Evolutionary conservation across 176 grass and related monocot species (phyloP), one percentile per base, ranked within the genome.

Genomic region (Dactylis glomerata): DNA sequence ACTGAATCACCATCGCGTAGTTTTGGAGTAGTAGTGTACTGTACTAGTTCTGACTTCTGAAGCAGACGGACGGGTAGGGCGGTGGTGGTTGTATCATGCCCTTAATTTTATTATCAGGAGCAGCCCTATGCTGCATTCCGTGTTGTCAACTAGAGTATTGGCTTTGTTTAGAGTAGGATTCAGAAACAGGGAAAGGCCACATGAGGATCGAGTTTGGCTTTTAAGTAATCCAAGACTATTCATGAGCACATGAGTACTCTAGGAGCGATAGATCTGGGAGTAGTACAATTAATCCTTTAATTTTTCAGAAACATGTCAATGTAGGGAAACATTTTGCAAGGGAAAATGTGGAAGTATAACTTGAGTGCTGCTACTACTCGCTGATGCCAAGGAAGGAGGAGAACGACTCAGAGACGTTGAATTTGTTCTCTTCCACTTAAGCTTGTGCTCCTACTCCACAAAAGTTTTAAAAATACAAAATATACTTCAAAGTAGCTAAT

Each of bases 1-100:
- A 63, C 65, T 64, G 56, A 67, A 40, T 66, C 87, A 84, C 65
- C 75, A 67, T 46, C 56, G 71, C 34, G 76, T 77, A 80, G 45
- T 84, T 80, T 0, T 34, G 45, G 27, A 84, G 45, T n/a, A 83
- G 61, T 22, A 46, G 68, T 72, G 68, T 8, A 45, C 6, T 71
- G 37, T 70, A 52, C 32, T 4, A 64, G 72, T 55, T 58, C 15
- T 49, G 70, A 79, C 55, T 84, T 61, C 63, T 68, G 34, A 79
- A 52, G 26, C 15, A 71, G 52, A 42, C n/a, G 50, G 52, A 40
- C 37, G 50, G 68, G 26, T 41, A 45, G 68, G 68, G 68, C 41
- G 40, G 19, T 30, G 34, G 54, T 33, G 58, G 27, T 57, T 76
- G 59, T 58, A 41, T 36, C 37, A 41, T 33, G 38, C 76, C 47